Conservation (phyloP, 768 basidiomycete species). For the Termitomyces sp. region DNA sequence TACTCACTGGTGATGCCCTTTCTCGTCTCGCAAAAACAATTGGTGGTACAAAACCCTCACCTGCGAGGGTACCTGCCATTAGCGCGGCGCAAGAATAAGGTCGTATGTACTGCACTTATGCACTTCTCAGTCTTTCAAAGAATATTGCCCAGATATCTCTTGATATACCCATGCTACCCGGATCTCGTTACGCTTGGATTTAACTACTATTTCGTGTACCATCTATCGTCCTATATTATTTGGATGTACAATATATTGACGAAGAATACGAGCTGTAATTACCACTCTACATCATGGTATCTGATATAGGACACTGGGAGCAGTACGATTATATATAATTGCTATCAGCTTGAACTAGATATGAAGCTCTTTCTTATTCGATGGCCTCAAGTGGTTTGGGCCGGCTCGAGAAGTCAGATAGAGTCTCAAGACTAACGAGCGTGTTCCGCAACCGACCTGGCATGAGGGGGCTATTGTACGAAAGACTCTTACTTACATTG, state of each 20-base stretch:
- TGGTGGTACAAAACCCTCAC: slow-evolving; percentile 26
- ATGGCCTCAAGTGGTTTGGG: slow-evolving; percentile 84
- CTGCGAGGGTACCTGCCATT: slow-evolving; percentile 17
- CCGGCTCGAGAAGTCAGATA: slow-evolving; percentile 84
- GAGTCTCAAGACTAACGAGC: slow-evolving; percentile 82
- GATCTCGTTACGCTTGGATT: not conserved
- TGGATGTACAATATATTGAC: slow-evolving; percentile 15
- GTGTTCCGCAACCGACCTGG: slow-evolving; percentile 84
- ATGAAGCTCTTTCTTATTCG: slow-evolving; percentile 93
- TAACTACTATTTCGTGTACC: slow-evolving; percentile 8
- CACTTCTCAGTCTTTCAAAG: not conserved
- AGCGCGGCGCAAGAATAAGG: slow-evolving; percentile 20
- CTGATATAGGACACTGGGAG: not conserved
- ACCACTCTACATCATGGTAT: not conserved
- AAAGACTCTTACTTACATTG: slow-evolving; percentile 47
- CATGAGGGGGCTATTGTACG: slow-evolving; percentile 42
- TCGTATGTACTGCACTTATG: not conserved
- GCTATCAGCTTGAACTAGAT: slow-evolving; percentile 60
- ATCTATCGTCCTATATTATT: slow-evolving; percentile 1
- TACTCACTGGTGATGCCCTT: slow-evolving; percentile 68
- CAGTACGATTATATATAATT: not conserved
- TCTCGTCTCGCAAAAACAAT: slow-evolving; percentile 61
- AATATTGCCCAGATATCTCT: not conserved
- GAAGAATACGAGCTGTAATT: not conserved
- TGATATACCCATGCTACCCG: not conserved